Evolutionary conservation across 371 early-diverging fungal species (phyloP).

Genomic region (Mucor racemosus): DNA sequence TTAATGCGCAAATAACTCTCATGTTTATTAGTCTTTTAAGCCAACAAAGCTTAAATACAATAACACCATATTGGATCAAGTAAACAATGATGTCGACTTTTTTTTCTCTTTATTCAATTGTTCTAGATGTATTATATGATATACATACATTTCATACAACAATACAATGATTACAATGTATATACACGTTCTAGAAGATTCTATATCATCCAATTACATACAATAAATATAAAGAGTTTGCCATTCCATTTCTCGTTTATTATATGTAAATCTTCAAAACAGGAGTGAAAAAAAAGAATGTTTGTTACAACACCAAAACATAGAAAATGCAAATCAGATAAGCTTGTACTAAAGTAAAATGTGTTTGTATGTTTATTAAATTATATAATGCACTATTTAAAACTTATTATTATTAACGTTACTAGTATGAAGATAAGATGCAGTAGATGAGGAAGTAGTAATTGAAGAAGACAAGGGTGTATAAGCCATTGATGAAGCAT

Average conservation of each 20-base stretch:
- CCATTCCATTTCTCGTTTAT: no score
- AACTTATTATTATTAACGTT: neutral
- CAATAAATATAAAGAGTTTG: no score
- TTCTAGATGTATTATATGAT: no score
- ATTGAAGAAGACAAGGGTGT: no score
- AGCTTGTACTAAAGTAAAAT: neutral
- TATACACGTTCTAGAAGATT: no score
- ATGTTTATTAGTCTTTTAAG: neutral
- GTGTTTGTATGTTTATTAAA: neutral
- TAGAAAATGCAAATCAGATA: neutral
- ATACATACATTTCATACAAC: no score
- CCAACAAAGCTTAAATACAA: slow-evolving; percentile 4
- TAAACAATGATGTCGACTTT: neutral
- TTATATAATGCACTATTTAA: neutral
- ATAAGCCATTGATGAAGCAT: neutral
- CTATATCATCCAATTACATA: no score
- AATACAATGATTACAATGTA: no score
- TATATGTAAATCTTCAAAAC: no score
- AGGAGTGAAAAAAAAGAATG: no score
- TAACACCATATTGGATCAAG: neutral
- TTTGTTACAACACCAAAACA: no score
- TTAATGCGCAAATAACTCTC: neutral
- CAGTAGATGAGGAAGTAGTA: neutral
- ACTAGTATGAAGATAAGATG: neutral
- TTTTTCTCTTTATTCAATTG: no score